Evolutionary conservation across 371 early-diverging fungal genomes (phyloP), one percentile per base, ranked within the genome.

Genomic region (Circinella minor): DNA sequence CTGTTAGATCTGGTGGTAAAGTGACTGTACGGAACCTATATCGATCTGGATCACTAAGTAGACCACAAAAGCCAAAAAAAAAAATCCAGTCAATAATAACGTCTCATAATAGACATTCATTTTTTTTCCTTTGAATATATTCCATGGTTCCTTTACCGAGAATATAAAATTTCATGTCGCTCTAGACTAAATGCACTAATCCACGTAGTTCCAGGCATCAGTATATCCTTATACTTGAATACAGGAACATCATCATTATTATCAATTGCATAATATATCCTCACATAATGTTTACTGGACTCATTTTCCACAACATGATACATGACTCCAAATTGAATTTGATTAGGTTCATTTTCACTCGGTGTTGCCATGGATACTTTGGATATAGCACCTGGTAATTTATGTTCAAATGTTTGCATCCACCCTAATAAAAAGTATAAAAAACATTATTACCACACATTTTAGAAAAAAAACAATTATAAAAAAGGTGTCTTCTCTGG

Each of bases 121-220:
- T 36, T 14, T 43, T 46, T 18, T 3, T 14, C 36, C 38, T 27
- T 36, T 38, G 63, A 38, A 7, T 15, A 9, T 8, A 38, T 27
- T 43, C 27, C 27, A n/a, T 15, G 13, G 15, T n/a, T 51, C 34
- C 27, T 3, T 70, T 83, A 83, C 83, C 83, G 75, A 20, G 81
- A 70, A 71, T 78, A 78, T 11, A 84, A 36, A 11, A 84, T 63
- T 4, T 67, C 71, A 38, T 77, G 62, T 1, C 69, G 55, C 63
- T 84, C 79, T 27, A 84, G 51, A 7, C 78, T 74, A 18, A 84
- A 76, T 18, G 77, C 49, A 46, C 75, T 62, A 36, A 81, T 71
- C 81, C 81, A 84, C 0, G 75, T 81, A 15, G 76, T 66, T 0
- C 84, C 84, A 36, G 81, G 84, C 49, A 84, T 64, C n/a, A 64